Evolutionary conservation across 768 basidiomycete species (phyloP).

Genomic region (Rubroboletus satanas): DNA sequence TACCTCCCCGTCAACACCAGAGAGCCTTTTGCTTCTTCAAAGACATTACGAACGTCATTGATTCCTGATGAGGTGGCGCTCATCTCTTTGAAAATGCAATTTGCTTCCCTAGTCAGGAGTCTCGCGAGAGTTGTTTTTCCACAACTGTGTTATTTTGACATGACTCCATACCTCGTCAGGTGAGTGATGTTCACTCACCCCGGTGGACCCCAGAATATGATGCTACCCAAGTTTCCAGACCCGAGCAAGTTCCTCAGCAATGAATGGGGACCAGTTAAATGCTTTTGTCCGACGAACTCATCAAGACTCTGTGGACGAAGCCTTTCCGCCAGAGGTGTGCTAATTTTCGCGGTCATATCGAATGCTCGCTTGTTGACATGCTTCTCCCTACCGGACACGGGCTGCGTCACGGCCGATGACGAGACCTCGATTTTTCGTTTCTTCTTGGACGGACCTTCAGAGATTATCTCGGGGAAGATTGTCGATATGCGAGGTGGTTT

Average conservation of each 20-base stretch:
- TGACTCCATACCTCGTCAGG: not conserved
- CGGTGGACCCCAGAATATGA: conserved; percentile 75
- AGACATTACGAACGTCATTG: conserved; percentile 66
- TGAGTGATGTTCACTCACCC: conserved; percentile 38
- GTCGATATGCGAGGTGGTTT: conserved; percentile 10
- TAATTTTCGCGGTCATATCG: conserved; percentile 24
- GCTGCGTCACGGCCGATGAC: conserved; percentile 3
- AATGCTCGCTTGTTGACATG: conserved; percentile 20
- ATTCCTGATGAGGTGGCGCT: conserved; percentile 69
- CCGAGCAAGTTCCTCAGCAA: conserved; percentile 51
- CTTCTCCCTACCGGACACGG: conserved; percentile 15
- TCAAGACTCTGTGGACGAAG: conserved; percentile 61
- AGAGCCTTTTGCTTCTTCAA: conserved; percentile 69
- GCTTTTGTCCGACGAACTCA: conserved; percentile 70
- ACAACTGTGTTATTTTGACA: conserved; percentile 37
- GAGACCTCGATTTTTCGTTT: conserved; percentile 27
- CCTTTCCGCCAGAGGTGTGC: conserved; percentile 65
- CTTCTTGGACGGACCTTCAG: conserved; percentile 22
- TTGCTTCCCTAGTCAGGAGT: conserved; percentile 56
- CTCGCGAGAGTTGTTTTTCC: conserved; percentile 78
- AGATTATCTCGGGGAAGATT: conserved; percentile 4
- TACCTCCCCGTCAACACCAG: conserved; percentile 65
- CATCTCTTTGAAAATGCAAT: conserved; percentile 68
- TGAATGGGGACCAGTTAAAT: conserved; percentile 56
- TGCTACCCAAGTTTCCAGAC: conserved; percentile 51